Evolutionary conservation across 2,329 filamentous ascomycete species (phyloP).

Genomic region (Aspergillus texensis): DNA sequence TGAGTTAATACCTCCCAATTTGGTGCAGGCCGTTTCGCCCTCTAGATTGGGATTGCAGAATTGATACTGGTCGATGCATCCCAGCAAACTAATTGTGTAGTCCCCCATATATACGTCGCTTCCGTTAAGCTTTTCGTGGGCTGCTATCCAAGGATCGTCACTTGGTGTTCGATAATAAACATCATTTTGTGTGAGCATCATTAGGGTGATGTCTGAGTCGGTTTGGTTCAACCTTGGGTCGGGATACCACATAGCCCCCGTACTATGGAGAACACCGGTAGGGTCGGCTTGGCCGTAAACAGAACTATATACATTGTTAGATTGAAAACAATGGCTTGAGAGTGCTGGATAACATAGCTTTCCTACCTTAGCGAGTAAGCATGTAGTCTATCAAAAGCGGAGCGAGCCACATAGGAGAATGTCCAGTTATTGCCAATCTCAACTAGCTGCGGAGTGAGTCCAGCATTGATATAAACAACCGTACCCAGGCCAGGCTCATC

Average conservation of each 20-base stretch:
- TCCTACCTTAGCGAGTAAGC: neutral
- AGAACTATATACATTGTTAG: neutral
- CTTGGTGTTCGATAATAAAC: constrained; percentile 29
- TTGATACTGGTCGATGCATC: constrained; percentile 39
- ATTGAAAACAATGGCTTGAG: neutral
- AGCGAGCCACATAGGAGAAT: neutral
- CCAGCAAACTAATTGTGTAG: constrained; percentile 18
- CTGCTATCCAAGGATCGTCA: constrained; percentile 36
- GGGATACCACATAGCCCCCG: constrained; percentile 21
- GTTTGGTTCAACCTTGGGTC: constrained; percentile 30
- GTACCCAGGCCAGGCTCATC: constrained; percentile 4
- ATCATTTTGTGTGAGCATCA: constrained; percentile 33
- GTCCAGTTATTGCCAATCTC: neutral
- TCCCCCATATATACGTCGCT: neutral
- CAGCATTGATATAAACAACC: constrained; percentile 4
- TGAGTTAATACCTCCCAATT: neutral
- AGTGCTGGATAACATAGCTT: neutral
- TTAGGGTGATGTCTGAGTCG: constrained; percentile 35
- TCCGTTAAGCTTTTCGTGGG: constrained; percentile 16
- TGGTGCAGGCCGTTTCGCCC: constrained; percentile 21
- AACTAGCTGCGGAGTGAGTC: neutral
- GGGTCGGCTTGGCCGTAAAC: neutral
- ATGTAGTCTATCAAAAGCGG: neutral
- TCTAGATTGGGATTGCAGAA: constrained; percentile 33
- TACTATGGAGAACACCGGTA: neutral